Evolutionary conservation across 1,284 basidiomycete species (phyloP), one percentile per base, ranked within the genome.

Genomic region (Leccinum solheimii): DNA sequence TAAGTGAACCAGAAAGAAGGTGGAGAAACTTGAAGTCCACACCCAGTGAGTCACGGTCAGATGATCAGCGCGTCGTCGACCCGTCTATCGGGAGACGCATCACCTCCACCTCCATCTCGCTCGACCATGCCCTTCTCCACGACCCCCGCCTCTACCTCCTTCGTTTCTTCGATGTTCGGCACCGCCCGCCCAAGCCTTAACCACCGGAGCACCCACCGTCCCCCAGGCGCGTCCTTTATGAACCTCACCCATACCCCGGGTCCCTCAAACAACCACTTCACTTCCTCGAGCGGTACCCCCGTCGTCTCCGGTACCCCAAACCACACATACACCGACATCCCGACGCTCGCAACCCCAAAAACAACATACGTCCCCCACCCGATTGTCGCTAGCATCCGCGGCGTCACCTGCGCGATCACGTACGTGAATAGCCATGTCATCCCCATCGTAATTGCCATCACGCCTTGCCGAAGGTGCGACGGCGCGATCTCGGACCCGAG

Each of bases 281-380:
- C 75, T 48, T 83, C 80, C 69, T 83, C 81, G 60, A 83, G 69
- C 19, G 77, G 75, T 51, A 77, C 76, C n/a, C 81, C 80, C 6
- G 74, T 74, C 32, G 81, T 83, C 69, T 83, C 82, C 0, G 82
- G 81, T 11, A 82, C 69, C 55, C 73, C 78, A 4, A 70, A 63
- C 66, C 81, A 83, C 51, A 76, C 73, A 79, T 77, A 83, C 14
- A 69, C 45, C 23, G 75, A 71, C 82, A 82, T 81, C 62, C 76
- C 59, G 13, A 81, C 23, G 58, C 79, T 79, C 61, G 78, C 78
- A 38, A 78, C 66, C 0, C 83, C 83, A 58, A 84, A 85, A 21
- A 83, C 63, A 21, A 84, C 70, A 68, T 81, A 85, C 19, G 83
- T 84, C 34, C 81, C 83, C 68, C 82, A 83, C 6, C 65, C 75